phyloP scores from a whole-genome alignment of 495 filamentous ascomycete species.

The Xylaria grammica region DNA sequence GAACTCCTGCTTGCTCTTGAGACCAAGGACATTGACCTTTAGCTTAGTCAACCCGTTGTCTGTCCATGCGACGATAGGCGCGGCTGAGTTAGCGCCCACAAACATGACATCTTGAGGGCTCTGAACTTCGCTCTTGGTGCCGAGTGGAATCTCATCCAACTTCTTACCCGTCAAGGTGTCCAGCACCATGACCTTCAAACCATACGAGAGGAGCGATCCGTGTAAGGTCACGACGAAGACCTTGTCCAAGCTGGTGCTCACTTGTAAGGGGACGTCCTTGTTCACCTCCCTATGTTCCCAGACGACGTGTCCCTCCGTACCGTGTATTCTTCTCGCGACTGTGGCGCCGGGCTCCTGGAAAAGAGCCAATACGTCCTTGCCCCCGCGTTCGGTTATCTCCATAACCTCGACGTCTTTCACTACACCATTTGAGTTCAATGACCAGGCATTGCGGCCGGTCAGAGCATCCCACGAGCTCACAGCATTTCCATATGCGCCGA shows the following conservation, averaged over 20 bases:
- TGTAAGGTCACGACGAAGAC: constrained; percentile 81
- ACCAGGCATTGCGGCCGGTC: constrained; percentile 80
- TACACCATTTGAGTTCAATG: constrained; percentile 58
- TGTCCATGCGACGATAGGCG: constrained; percentile 82
- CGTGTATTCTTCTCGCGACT: constrained; percentile 73
- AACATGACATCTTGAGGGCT: constrained; percentile 71
- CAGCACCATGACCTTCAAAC: constrained; percentile 73
- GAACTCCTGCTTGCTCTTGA: constrained; percentile 64
- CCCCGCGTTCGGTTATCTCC: constrained; percentile 66
- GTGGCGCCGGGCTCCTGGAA: constrained; percentile 61
- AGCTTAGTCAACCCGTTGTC: constrained; percentile 70
- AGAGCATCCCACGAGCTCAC: constrained; percentile 85
- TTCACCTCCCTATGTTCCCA: constrained; percentile 78
- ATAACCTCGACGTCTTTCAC: constrained; percentile 81
- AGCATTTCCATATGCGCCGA: constrained; percentile 68
- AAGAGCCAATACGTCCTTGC: constrained; percentile 76
- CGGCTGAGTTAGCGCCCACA: constrained; percentile 82
- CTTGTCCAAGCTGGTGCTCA: constrained; percentile 74
- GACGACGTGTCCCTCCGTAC: constrained; percentile 69
- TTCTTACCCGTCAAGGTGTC: constrained; percentile 73
- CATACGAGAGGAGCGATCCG: constrained; percentile 67
- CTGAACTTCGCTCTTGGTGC: constrained; percentile 74
- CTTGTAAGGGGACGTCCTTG: constrained; percentile 74
- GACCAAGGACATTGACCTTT: constrained; percentile 81
- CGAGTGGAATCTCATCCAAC: constrained; percentile 67